These are phyloP conservation scores for Ceratocystis smalleyi DNA, from an alignment of 2,329 filamentous ascomycete genomes.

Conservation along the genomic window DNA sequence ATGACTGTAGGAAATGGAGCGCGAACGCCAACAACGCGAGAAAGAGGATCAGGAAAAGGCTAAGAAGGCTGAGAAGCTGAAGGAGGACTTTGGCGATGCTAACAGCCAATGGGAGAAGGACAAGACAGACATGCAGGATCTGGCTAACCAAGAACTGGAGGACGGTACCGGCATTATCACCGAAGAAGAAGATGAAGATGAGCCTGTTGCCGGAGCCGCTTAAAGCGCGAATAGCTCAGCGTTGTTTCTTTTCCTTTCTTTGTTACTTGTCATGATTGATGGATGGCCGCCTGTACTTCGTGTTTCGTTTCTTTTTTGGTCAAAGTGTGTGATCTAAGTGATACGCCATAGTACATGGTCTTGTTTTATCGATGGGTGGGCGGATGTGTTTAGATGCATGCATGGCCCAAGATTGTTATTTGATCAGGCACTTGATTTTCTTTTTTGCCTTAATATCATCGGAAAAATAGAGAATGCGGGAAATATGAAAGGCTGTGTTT, in stretches of 20 bases:
- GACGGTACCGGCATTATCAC: background rate
- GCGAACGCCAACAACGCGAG: conserved; percentile 65
- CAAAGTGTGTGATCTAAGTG: background rate
- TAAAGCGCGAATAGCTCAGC: background rate
- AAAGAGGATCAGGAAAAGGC: conserved; percentile 52
- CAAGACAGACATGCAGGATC: conserved; percentile 59
- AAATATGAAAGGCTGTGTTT: background rate
- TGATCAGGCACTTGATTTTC: background rate
- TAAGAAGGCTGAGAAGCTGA: conserved; percentile 60
- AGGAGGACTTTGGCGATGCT: conserved; percentile 63
- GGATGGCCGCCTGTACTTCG: conserved; percentile 1
- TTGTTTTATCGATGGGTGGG: background rate
- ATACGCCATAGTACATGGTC: conserved; percentile 7
- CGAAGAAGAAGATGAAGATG: background rate
- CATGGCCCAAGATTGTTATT: background rate
- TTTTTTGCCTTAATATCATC: background rate
- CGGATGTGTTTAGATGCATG: background rate
- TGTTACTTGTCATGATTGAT: conserved; percentile 10
- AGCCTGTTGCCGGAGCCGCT: conserved; percentile 1
- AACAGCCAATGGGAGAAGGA: conserved; percentile 80
- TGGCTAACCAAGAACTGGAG: conserved; percentile 23
- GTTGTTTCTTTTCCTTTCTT: conserved; percentile 6
- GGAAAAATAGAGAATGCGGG: background rate
- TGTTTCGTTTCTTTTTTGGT: conserved; percentile 10
- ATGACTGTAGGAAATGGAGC: conserved; percentile 64